Evolutionary conservation across 495 filamentous ascomycete genomes (phyloP).

Genomic region (Lepidopterella palustris): DNA sequence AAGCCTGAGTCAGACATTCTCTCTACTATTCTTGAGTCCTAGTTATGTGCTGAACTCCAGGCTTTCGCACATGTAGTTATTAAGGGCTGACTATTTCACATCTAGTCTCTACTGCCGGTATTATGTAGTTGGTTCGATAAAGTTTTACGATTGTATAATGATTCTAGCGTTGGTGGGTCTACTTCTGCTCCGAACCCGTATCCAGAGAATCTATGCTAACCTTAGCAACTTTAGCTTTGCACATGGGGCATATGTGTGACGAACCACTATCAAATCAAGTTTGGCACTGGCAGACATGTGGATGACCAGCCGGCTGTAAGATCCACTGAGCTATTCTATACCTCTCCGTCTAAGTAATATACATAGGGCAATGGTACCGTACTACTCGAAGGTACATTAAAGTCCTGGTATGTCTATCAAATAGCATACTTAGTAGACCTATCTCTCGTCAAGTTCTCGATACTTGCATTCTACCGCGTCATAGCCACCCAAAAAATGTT

Average conservation of each 20-base stretch:
- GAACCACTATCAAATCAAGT: constrained; percentile 21
- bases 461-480: constrained; percentile 44
- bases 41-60: no score
- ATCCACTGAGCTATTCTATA: neutral
- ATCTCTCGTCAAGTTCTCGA: constrained; percentile 42
- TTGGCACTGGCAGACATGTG: constrained; percentile 10
- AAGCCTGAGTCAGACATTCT: no score
- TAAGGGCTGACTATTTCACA: neutral
- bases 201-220: neutral
- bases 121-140: constrained; percentile 21
- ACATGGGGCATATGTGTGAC: constrained; percentile 23
- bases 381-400: constrained; percentile 4
- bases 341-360: neutral
- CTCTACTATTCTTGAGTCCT: no score
- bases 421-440: constrained; percentile 39
- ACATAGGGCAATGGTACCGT: neutral
- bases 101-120: constrained; percentile 22
- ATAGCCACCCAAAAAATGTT: constrained; percentile 24
- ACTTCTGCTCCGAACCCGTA: neutral
- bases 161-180: constrained; percentile 11
- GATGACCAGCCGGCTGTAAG: neutral
- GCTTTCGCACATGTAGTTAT: neutral
- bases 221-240: constrained; percentile 8
- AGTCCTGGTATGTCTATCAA: constrained; percentile 27
- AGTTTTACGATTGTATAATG: constrained; percentile 23